Evolutionary conservation across 257 asterid species (phyloP).

Genomic region (Petrea volubilis): DNA sequence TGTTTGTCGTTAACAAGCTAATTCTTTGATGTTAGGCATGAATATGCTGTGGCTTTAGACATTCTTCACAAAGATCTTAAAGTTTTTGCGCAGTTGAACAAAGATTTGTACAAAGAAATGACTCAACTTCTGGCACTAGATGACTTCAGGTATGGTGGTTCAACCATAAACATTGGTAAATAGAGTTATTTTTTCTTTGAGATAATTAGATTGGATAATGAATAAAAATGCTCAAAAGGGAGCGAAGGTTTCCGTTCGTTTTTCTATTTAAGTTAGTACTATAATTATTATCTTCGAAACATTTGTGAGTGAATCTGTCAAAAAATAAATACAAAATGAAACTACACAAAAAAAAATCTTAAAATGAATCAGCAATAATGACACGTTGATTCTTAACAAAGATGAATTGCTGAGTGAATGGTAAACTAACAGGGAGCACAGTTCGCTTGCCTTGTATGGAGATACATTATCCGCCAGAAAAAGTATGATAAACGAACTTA

Average conservation of each 20-base stretch:
- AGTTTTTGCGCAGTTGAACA: slow-evolving; percentile 53
- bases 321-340: background rate
- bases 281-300: background rate
- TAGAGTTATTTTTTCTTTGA: slow-evolving; percentile 7
- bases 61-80: slow-evolving; percentile 70
- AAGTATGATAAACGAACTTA: slow-evolving; percentile 43
- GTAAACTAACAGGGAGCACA: slow-evolving; percentile 50
- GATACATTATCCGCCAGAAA: slow-evolving; percentile 57
- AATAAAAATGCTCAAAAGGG: background rate
- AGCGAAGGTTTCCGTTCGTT: background rate
- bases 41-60: slow-evolving; percentile 49
- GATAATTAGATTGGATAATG: background rate
- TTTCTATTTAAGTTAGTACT: background rate
- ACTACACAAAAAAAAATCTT: background rate
- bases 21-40: slow-evolving; percentile 45
- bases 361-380: background rate
- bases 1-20: background rate
- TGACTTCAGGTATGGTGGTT: slow-evolving; percentile 59
- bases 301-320: background rate
- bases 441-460: slow-evolving; percentile 54
- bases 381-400: slow-evolving; percentile 1
- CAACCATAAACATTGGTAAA: background rate
- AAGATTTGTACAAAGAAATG: slow-evolving; percentile 62
- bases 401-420: slow-evolving; percentile 3
- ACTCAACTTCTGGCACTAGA: slow-evolving; percentile 57